Conservation (phyloP, 2,329 filamentous ascomycete species). For the Colletotrichum tanaceti region DNA sequence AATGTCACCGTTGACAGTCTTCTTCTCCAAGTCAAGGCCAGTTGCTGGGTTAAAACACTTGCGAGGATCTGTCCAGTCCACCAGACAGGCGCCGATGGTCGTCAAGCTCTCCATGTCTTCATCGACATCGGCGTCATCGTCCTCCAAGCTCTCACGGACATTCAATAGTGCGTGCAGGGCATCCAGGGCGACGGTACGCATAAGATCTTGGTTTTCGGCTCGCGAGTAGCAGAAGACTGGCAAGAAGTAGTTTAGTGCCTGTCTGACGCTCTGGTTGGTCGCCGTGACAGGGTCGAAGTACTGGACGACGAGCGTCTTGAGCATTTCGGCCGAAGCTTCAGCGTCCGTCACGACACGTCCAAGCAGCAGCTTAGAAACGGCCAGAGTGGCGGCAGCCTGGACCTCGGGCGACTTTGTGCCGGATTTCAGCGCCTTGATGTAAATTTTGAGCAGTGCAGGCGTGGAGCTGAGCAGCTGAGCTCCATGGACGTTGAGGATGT, state of each 20-base stretch:
- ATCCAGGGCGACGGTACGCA: constrained; percentile 79
- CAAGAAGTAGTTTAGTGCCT: constrained; percentile 92
- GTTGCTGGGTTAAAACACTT: constrained; percentile 72
- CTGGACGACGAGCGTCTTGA: constrained; percentile 83
- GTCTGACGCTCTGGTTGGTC: constrained; percentile 83
- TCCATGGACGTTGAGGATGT: constrained; percentile 91
- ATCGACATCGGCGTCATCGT: constrained; percentile 78
- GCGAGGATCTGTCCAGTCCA: constrained; percentile 95
- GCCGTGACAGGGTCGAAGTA: constrained; percentile 91
- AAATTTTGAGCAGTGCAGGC: constrained; percentile 83
- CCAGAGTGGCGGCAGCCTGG: constrained; percentile 82
- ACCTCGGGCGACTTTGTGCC: constrained; percentile 77
- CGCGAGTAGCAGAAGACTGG: constrained; percentile 93
- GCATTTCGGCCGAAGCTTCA: constrained; percentile 76
- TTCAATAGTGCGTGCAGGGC: constrained; percentile 81
- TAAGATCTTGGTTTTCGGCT: constrained; percentile 82
- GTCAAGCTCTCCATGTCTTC: constrained; percentile 83
- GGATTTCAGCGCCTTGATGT: constrained; percentile 82
- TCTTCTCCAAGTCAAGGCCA: constrained; percentile 68
- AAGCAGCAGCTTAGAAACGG: constrained; percentile 87
- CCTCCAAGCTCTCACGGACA: constrained; percentile 77
- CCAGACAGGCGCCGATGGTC: constrained; percentile 82
- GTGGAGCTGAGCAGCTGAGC: constrained; percentile 77
- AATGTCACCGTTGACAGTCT: constrained; percentile 77
- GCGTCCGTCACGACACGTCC: constrained; percentile 80